A percentile compares a stretch with the other conserved stretches of the same genome.
phyloP scores from a whole-genome alignment of 225 moss, liverwort and hornwort species.

The Pleurozium schreberi region DNA sequence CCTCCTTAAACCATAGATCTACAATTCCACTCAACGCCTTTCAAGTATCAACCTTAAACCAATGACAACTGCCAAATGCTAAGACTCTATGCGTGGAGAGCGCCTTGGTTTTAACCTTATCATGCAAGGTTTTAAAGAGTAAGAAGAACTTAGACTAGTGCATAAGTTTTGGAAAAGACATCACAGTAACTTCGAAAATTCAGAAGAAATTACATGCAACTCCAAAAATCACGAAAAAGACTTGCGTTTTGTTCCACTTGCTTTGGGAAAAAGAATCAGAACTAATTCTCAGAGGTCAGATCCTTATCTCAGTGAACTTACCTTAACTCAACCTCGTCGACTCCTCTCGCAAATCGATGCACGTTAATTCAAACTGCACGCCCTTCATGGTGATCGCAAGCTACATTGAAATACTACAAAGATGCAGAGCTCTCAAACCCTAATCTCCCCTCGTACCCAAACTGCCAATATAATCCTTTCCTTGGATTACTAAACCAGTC shows the following conservation, averaged over 20 bases:
- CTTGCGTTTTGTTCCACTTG: not conserved
- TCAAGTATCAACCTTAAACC: not conserved
- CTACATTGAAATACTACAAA: not conserved
- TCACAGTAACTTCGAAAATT: not conserved
- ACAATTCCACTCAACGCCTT: not conserved
- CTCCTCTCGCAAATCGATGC: not conserved
- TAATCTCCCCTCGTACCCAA: not conserved
- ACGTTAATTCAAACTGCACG: not conserved
- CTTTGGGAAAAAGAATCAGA: too few species aligned
- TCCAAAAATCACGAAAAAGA: not conserved
- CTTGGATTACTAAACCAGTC: not conserved
- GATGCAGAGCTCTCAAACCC: not conserved
- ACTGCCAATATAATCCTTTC: not conserved
- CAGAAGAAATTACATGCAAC: not conserved
- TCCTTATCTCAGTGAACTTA: not conserved
- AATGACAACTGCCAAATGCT: not conserved
- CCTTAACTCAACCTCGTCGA: not conserved
- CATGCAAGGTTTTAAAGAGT: not conserved
- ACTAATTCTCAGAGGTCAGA: not conserved
- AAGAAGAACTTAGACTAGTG: not conserved
- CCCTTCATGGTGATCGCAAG: not conserved
- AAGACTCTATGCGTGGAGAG: not conserved
- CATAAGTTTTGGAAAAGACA: not conserved
- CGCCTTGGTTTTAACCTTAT: not conserved
- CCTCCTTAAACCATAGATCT: not conserved